Percentiles rank a stretch among this genome's conserved stretches.
Evolutionary conservation across 306 rosid genomes (phyloP).

Genomic region (Fragaria nilgerrensis): DNA sequence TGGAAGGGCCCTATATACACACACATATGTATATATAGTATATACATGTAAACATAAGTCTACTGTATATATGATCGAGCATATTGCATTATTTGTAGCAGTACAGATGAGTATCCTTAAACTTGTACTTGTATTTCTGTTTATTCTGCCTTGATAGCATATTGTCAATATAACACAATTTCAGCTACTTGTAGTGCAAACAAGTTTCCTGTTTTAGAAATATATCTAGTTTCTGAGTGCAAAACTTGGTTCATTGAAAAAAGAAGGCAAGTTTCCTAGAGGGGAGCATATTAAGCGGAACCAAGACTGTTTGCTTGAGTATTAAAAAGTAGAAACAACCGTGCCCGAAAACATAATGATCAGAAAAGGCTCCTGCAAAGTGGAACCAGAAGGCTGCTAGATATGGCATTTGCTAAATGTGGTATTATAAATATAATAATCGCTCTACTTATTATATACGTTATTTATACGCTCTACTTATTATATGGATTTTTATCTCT

Average conservation of each 20-base stretch:
- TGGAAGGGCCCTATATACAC: no score
- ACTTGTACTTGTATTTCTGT: not conserved
- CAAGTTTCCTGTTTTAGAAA: not conserved
- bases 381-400: not conserved
- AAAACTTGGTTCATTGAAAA: not conserved
- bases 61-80: no score
- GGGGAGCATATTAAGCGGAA: not conserved
- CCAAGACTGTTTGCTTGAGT: not conserved
- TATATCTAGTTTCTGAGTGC: not conserved
- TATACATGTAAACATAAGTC: no score
- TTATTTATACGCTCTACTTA: no score
- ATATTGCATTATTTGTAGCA: no score
- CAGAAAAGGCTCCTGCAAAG: not conserved
- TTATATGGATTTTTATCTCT: not conserved
- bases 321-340: not conserved
- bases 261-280: not conserved
- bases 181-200: not conserved
- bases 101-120: no score
- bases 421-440: not conserved
- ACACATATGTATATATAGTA: no score
- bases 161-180: not conserved
- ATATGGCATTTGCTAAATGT: not conserved
- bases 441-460: not conserved
- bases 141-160: not conserved
- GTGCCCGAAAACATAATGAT: not conserved